phyloP scores from a whole-genome alignment of 2,329 filamentous ascomycete species.

The Fusarium virguliforme region DNA sequence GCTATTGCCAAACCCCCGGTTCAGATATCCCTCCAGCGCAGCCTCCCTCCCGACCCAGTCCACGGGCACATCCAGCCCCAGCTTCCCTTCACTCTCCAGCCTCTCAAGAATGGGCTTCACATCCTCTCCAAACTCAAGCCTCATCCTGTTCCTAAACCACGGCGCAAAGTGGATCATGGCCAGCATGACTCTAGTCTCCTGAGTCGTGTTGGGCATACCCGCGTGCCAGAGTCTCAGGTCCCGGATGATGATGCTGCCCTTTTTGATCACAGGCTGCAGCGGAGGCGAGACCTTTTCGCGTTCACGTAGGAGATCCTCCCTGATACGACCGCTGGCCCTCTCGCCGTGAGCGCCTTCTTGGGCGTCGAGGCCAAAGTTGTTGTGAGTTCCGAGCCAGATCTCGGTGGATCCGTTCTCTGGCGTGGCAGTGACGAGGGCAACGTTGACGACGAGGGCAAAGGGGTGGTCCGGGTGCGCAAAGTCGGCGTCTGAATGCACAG shows the following conservation, averaged over 20 bases:
- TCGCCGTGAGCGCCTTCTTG: conserved; percentile 69
- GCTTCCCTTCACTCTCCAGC: conserved; percentile 57
- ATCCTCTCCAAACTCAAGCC: conserved; percentile 68
- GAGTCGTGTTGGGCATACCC: conserved; percentile 72
- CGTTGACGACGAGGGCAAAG: conserved; percentile 70
- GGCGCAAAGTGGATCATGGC: conserved; percentile 73
- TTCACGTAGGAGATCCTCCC: conserved; percentile 57
- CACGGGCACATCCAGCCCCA: conserved; percentile 66
- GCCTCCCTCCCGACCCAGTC: conserved; percentile 64
- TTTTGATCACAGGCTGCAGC: conserved; percentile 66
- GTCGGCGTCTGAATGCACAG: conserved; percentile 73
- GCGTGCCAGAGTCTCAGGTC: conserved; percentile 76
- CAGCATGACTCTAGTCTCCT: conserved; percentile 70
- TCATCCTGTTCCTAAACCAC: conserved; percentile 73
- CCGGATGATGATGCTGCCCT: conserved; percentile 71
- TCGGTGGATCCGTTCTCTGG: conserved; percentile 71
- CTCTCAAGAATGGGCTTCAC: conserved; percentile 63
- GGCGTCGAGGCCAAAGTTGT: conserved; percentile 51
- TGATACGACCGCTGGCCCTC: conserved; percentile 68
- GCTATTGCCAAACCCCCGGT: conserved; percentile 72
- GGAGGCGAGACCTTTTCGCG: conserved; percentile 60
- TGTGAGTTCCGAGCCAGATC: conserved; percentile 73
- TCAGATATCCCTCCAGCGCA: conserved; percentile 65
- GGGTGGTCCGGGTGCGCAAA: conserved; percentile 69
- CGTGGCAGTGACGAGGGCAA: conserved; percentile 67